Evolutionary conservation across 108 stramenopile species (phyloP).

Genomic region (Poteriospumella lacustris): DNA sequence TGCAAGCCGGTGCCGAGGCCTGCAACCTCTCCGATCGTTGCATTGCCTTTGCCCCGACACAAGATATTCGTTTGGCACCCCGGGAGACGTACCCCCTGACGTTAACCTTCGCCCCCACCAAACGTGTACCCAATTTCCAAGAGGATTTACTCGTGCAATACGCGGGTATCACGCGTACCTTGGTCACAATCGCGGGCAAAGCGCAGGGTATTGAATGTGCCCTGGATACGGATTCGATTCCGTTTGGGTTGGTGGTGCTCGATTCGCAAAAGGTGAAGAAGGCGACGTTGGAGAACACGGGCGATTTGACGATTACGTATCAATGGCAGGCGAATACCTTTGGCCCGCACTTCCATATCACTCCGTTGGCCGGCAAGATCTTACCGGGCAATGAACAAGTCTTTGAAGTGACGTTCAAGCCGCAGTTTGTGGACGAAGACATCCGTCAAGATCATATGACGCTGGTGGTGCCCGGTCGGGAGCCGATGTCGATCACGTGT

Average conservation of each 20-base stretch:
- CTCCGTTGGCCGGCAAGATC: slow-evolving; percentile 50
- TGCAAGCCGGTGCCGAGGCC: not conserved
- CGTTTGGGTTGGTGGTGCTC: slow-evolving; percentile 55
- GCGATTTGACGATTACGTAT: slow-evolving; percentile 52
- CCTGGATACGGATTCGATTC: slow-evolving; percentile 50
- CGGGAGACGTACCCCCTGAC: slow-evolving; percentile 34
- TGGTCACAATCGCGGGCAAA: slow-evolving; percentile 43
- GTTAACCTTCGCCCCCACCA: slow-evolving; percentile 44
- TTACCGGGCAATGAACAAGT: slow-evolving; percentile 40
- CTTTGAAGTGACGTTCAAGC: slow-evolving; percentile 56
- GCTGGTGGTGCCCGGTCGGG: slow-evolving; percentile 31
- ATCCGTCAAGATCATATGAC: slow-evolving; percentile 48
- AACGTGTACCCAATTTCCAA: slow-evolving; percentile 42
- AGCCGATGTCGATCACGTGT: slow-evolving; percentile 40
- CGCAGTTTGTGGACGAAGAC: slow-evolving; percentile 41
- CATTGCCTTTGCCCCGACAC: slow-evolving; percentile 40
- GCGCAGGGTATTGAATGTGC: slow-evolving; percentile 52
- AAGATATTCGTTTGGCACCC: slow-evolving; percentile 35
- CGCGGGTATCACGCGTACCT: slow-evolving; percentile 36
- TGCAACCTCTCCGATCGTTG: not conserved
- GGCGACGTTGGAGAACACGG: slow-evolving; percentile 51
- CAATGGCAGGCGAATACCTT: slow-evolving; percentile 43
- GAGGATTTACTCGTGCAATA: slow-evolving; percentile 46
- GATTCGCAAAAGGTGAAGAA: slow-evolving; percentile 43
- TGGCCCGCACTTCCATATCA: slow-evolving; percentile 45